These are phyloP conservation scores for Colletotrichum echinochloae DNA, from an alignment of 2,329 filamentous ascomycete genomes.

Conservation along the genomic window DNA sequence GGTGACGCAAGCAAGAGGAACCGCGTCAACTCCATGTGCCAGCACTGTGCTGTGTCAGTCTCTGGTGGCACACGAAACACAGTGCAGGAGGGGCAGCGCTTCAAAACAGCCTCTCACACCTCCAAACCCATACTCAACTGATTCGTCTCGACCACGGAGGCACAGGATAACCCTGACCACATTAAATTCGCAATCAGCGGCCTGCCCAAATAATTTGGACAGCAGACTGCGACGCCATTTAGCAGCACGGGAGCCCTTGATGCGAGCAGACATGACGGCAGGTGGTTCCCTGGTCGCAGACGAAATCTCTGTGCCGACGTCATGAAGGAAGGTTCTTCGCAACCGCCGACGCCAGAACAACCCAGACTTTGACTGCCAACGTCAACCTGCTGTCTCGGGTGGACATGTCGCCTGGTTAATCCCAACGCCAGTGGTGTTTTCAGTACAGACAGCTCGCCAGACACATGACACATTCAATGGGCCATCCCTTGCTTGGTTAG, in stretches of 20 bases:
- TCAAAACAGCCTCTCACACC: slow-evolving; percentile 6
- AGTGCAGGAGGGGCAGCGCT: neutral
- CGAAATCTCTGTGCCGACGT: neutral
- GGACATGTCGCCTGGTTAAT: neutral
- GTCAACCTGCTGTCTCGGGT: neutral
- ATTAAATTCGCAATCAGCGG: neutral
- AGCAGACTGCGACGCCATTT: neutral
- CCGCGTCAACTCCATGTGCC: neutral
- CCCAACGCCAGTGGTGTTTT: neutral
- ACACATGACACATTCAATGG: slow-evolving; percentile 25
- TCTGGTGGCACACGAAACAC: slow-evolving; percentile 2
- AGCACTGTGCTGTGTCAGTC: slow-evolving; percentile 19
- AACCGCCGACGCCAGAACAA: neutral
- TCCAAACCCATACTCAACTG: slow-evolving; percentile 10
- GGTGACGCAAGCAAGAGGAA: neutral
- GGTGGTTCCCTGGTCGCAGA: slow-evolving; percentile 15
- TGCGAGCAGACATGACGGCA: slow-evolving; percentile 20
- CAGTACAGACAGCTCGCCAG: slow-evolving; percentile 14
- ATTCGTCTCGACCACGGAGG: neutral
- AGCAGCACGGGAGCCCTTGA: neutral
- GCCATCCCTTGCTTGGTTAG: slow-evolving; percentile 18
- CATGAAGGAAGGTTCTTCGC: neutral
- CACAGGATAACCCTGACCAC: slow-evolving; percentile 25
- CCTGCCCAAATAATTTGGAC: neutral
- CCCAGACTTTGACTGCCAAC: neutral